Base-by-base conservation (phyloP, 345 rosid species). In the Raphanus raphanistrum region DNA sequence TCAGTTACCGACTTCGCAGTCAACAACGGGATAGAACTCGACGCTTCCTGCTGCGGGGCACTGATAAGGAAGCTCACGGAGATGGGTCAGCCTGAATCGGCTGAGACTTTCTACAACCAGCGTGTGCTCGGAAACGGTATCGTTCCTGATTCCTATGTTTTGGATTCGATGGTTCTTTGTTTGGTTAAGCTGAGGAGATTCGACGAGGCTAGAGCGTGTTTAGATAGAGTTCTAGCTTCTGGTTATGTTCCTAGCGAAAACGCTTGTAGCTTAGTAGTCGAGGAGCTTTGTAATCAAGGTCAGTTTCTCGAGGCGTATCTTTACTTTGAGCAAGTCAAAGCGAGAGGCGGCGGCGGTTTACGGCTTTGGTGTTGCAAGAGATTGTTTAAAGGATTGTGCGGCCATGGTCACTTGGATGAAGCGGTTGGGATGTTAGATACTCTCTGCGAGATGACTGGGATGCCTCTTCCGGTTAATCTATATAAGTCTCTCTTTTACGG, bases 401-500 rank as follows among this genome's bases (percentile, higher is more conserved):
- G 64, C 57, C 73, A 86, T 28, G 91, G 91, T 4, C 68, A 63
- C 74, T 70, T 87, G 74, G 82, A 78, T 68, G 89, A 91, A 69
- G 92, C 89, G 8, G 50, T 85, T 74, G 57, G 84, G 70, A 77
- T 85, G 81, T 80, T 89, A 65, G 83, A 75, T 72, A 60, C 83
- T 70, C 77, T 88, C 76, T 81, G 79, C 48, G 83, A 83, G 63
- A 84, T 81, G 80, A 76, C 77, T 0, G 78, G 85, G 6, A 78
- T 82, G 71, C 74, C 76, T 8, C 84, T 88, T 8, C 83, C 87
- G 1, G 58, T 87, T 54, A 84, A 83, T 81, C 74, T 78, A 33
- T 85, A 80, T 25, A 90, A 88, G 76, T 85, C 90, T 57, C 70
- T 88, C 82, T 91, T 89, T 70, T 88, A 86, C 75, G 87, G 90